Base-by-base conservation (phyloP, 371 early-diverging fungal genomes). In the Rhizopus delemar region DNA sequence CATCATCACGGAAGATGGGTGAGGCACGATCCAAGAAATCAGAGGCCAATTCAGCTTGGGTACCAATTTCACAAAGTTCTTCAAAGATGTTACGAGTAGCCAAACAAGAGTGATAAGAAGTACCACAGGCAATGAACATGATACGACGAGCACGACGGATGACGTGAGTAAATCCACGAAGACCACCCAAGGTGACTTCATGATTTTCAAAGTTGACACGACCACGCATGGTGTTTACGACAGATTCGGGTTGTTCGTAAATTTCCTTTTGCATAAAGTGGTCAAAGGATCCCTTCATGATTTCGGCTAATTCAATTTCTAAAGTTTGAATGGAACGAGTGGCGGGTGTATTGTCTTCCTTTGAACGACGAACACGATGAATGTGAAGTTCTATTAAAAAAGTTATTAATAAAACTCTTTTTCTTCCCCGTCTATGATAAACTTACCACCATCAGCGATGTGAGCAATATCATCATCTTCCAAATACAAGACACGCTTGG, bases 241-340 rank as follows among this genome's bases (percentile, higher is more conserved):
- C 96, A 2, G 96, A 95, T 71, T 99, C 99, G 61, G 97, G 95
- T 83, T 99, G 99, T 80, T 99, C 99, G 72, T 91, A 98, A 63
- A 99, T 99, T 83, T 99, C 99, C 87, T 99, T 99, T 71, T 96
- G 91, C 99, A 99, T 99, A 75, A 98, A 99, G 84, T 98, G 99
- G 57, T 93, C 93, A 69, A 97, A 99, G 5, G 78, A 78, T 50
- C 78, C 99, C 88, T 99, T 99, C 97, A 97, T 97, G 81, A 99
- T 98, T 60, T 93, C 91, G 34, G 95, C 97, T 52, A 99, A 79
- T 74, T 99, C 99, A 72, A 96, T 93, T 82, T 99, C 98, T 53
- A 99, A 82, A 34, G 97, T 97, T 78, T 98, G 93, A 75, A 99
- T 96, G 51, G 95, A 90, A 59, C 99, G 90, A 72, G 93, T 89